phyloP scores from a whole-genome alignment of 176 grass and related monocot species.

The Urochloa ruziziensis region DNA sequence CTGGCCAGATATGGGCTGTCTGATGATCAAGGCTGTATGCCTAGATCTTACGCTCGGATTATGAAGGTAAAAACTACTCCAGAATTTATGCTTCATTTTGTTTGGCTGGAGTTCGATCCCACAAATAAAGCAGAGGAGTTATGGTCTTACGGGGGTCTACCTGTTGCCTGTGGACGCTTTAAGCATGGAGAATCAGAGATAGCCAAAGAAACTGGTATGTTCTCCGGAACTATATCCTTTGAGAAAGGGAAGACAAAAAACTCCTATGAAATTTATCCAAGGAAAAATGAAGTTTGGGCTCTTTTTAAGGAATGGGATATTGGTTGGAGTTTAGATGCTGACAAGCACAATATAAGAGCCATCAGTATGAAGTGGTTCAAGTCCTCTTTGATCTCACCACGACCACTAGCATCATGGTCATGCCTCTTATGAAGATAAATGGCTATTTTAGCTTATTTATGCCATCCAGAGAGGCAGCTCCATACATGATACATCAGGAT shows the following conservation, averaged over 20 bases:
- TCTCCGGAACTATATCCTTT: conserved; percentile 66
- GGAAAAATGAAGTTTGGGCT: conserved; percentile 74
- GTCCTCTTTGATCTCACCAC: conserved; percentile 58
- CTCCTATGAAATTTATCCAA: conserved; percentile 69
- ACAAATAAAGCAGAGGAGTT: conserved; percentile 24
- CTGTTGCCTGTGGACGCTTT: conserved; percentile 70
- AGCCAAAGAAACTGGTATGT: conserved; percentile 49
- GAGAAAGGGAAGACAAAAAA: conserved; percentile 41
- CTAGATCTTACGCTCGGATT: conserved; percentile 75
- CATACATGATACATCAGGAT: conserved; percentile 56
- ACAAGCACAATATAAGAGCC: neutral
- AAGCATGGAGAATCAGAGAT: conserved; percentile 38
- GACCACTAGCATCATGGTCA: conserved; percentile 48
- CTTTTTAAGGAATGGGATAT: conserved; percentile 75
- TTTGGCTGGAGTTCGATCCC: conserved; percentile 88
- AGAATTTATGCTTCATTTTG: conserved; percentile 45
- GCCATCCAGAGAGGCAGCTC: conserved; percentile 41
- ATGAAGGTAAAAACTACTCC: conserved; percentile 42
- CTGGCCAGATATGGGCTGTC: conserved; percentile 64
- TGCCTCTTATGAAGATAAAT: conserved; percentile 67
- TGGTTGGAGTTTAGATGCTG: conserved; percentile 49
- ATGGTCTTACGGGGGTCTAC: conserved; percentile 58
- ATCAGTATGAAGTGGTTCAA: conserved; percentile 75
- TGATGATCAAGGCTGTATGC: conserved; percentile 62
- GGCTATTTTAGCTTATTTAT: conserved; percentile 72